Evolutionary conservation across 2,329 filamentous ascomycete genomes (phyloP).

Genomic region (Dactylellina sp.): DNA sequence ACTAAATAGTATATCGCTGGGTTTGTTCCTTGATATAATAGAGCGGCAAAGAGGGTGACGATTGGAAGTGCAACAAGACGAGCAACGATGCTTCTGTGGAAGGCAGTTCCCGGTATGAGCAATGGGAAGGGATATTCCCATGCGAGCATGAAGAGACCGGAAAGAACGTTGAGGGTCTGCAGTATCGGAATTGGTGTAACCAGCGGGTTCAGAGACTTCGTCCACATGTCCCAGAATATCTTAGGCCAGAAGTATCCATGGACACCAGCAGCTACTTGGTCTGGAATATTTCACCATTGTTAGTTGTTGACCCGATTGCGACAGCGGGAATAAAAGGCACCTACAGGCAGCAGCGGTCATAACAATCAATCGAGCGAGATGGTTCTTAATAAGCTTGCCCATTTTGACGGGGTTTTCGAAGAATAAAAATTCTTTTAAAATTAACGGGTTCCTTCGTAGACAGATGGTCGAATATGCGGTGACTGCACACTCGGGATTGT

Average conservation of each 20-base stretch:
- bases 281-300: conserved; percentile 66
- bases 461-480: conserved; percentile 17
- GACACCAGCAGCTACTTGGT: conserved; percentile 85
- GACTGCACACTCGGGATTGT: conserved; percentile 30
- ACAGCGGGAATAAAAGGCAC: conserved; percentile 58
- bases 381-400: conserved; percentile 99
- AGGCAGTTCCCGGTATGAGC: conserved; percentile 75
- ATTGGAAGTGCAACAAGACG: conserved; percentile 85
- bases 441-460: conserved; percentile 23
- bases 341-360: conserved; percentile 77
- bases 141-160: conserved; percentile 80
- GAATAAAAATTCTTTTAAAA: conserved; percentile 35
- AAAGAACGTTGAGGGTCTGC: conserved; percentile 87
- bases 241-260: conserved; percentile 98
- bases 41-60: conserved; percentile 76
- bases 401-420: conserved; percentile 67
- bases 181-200: conserved; percentile 89
- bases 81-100: conserved; percentile 89
- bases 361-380: conserved; percentile 95
- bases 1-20: conserved; percentile 91
- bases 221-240: conserved; percentile 97
- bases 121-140: conserved; percentile 91
- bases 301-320: conserved; percentile 40
- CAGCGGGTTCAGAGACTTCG: conserved; percentile 85
- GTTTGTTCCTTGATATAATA: conserved; percentile 94